These are phyloP conservation scores for Aspergillus mulundensis DNA, from an alignment of 495 filamentous ascomycete genomes.

Conservation along the genomic window DNA sequence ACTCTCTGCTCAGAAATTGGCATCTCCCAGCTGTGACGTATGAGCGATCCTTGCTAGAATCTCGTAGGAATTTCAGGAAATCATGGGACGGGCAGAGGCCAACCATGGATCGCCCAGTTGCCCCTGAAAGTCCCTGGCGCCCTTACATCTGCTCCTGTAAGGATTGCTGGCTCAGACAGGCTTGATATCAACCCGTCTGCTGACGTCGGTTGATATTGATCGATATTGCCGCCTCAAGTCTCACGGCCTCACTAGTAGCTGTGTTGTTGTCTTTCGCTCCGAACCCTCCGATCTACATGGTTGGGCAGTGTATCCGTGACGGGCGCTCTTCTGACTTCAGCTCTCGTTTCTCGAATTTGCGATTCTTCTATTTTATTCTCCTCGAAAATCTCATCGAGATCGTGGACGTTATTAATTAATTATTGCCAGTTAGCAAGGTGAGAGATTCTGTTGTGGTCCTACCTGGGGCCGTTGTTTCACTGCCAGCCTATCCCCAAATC, in stretches of 20 bases:
- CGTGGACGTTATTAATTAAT: background rate
- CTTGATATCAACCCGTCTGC: constrained; percentile 5
- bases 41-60: background rate
- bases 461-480: constrained; percentile 9
- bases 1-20: background rate
- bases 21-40: background rate
- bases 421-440: constrained; percentile 4
- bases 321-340: background rate
- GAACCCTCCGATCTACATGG: background rate
- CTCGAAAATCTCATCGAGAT: too few relatives aligned
- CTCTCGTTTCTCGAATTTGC: background rate
- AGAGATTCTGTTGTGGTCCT: background rate
- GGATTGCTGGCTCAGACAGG: constrained; percentile 1
- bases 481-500: background rate
- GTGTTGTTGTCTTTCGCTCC: background rate
- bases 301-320: background rate
- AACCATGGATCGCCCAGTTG: background rate
- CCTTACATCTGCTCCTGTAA: constrained; percentile 5
- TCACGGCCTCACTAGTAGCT: background rate
- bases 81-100: background rate
- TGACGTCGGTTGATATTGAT: background rate
- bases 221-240: background rate
- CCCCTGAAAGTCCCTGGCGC: background rate
- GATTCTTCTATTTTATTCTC: background rate
- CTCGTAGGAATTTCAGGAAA: background rate